A percentile compares a stretch with the other conserved stretches of the same genome.
phyloP scores from a whole-genome alignment of 441 rosid genomes.

The Pelargonium myrrhifolium region DNA sequence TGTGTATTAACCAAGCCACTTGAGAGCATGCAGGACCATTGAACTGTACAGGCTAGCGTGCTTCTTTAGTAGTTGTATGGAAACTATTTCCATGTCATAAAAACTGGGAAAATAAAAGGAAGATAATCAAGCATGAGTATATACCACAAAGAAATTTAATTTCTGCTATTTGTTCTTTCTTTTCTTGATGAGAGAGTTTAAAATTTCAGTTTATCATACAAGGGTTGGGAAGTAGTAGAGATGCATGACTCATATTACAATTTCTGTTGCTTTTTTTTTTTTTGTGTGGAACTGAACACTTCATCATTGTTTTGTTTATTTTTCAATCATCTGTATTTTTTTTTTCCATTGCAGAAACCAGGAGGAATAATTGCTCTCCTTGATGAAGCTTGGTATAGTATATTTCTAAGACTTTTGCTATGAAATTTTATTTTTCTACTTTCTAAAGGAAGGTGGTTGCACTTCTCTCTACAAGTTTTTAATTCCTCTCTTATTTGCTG shows the following conservation, averaged over 20 bases:
- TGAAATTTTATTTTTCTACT: slow-evolving; percentile 7
- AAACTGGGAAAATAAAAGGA: not conserved
- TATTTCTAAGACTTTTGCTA: slow-evolving; percentile 4
- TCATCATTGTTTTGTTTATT: slow-evolving; percentile 2
- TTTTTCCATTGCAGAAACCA: slow-evolving; percentile 62
- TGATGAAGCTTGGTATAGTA: slow-evolving; percentile 91
- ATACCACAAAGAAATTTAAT: not conserved
- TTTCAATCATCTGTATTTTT: slow-evolving; percentile 6
- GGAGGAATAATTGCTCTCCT: slow-evolving; percentile 94
- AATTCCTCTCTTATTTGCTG: too few relatives aligned
- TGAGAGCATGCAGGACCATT: too few relatives aligned
- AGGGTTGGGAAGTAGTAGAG: too few relatives aligned
- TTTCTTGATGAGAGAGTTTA: not conserved
- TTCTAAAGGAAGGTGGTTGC: not conserved
- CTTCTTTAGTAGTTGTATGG: too few relatives aligned
- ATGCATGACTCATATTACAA: too few relatives aligned
- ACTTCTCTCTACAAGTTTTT: slow-evolving; percentile 1
- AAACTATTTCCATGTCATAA: too few relatives aligned
- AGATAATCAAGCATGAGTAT: not conserved
- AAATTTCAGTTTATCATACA: too few relatives aligned
- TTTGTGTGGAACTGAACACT: not conserved
- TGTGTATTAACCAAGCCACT: too few relatives aligned
- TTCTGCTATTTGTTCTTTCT: not conserved
- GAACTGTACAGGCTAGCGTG: too few relatives aligned
- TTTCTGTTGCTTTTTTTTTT: slow-evolving; percentile 5